Base-by-base conservation (phyloP, 257 asterid species). In the Solanum peruvianum region DNA sequence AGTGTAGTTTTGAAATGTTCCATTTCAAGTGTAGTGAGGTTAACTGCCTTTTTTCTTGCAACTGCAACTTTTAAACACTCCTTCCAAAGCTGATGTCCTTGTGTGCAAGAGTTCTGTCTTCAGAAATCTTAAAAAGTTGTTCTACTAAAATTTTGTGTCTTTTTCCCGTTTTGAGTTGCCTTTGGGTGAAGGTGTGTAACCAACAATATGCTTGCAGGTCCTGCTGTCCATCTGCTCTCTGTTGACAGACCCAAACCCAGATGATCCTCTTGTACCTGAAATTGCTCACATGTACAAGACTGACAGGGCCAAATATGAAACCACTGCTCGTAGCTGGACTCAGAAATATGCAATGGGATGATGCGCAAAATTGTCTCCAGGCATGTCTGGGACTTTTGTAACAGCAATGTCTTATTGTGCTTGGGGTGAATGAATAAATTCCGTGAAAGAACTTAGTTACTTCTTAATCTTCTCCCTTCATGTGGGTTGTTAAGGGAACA, bases 251-350 rank as follows among this genome's bases (percentile, higher is more conserved):
- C 98, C 98, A 27, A 95, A 95, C 86, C 98, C 98, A 0, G 97
- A 95, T 87, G 98, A 95, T 89, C 98, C 98, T 39, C 92, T 95
- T 10, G 96, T 95, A 60, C 98, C 98, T 15, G 98, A 95, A 82
- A 95, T 95, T 47, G 98, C 97, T 77, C 98, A 95, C 81, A 95
- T 95, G 98, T 95, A 93, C 90, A 95, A 95, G 92, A 93, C 95
- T 9, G 97, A 94, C 88, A 89, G 95, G 87, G 75, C 95, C 84
- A 94, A 94, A 86, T 95, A 95, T 14, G 98, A 95, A 94, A 67
- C 94, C 69, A 92, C 96, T 44, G 98, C 98, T 5, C 97, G 97
- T 85, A 95, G 97, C 94, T 95, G 98, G 98, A 92, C 97, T 25
- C 98, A 95, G 93, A 95, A 95, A 85, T 95, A 94, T 52, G 94